A percentile compares a stretch with the other conserved stretches of the same genome.
These are phyloP conservation scores for Blepharisma japonicum DNA, from an alignment of 73 alveolate genomes.

Conservation along the genomic window DNA sequence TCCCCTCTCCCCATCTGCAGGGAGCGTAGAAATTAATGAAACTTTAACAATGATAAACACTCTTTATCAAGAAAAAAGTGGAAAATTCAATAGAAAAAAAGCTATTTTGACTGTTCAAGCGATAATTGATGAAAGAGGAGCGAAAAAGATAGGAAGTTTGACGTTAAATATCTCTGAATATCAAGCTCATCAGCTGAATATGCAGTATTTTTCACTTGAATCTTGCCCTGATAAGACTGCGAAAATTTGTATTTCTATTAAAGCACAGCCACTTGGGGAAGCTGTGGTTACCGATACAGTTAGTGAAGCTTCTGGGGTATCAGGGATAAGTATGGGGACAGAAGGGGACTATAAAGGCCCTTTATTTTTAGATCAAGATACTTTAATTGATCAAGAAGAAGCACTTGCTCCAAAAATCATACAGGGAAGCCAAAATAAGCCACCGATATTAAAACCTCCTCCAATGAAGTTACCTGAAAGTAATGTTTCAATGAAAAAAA, in stretches of 20 bases:
- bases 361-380: neutral
- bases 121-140: neutral
- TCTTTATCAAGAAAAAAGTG: slow-evolving; percentile 16
- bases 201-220: neutral
- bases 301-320: slow-evolving; percentile 29
- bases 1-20: slow-evolving; percentile 21
- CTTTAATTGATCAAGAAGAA: neutral
- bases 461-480: slow-evolving; percentile 2
- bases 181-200: neutral
- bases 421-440: slow-evolving; percentile 5
- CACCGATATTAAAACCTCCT: neutral
- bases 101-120: slow-evolving; percentile 19
- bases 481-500: neutral
- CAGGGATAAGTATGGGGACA: slow-evolving; percentile 26
- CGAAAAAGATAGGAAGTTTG: slow-evolving; percentile 9
- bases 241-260: slow-evolving; percentile 4
- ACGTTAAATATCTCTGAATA: slow-evolving; percentile 4
- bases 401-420: slow-evolving; percentile 3
- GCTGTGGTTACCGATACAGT: neutral
- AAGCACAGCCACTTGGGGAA: slow-evolving; percentile 20
- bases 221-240: slow-evolving; percentile 18
- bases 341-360: slow-evolving; percentile 12
- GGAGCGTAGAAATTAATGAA: neutral
- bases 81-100: slow-evolving; percentile 19
- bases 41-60: slow-evolving; percentile 26